Base-by-base conservation (phyloP, 2,329 filamentous ascomycete genomes). In the Penicillium verrucosum region DNA sequence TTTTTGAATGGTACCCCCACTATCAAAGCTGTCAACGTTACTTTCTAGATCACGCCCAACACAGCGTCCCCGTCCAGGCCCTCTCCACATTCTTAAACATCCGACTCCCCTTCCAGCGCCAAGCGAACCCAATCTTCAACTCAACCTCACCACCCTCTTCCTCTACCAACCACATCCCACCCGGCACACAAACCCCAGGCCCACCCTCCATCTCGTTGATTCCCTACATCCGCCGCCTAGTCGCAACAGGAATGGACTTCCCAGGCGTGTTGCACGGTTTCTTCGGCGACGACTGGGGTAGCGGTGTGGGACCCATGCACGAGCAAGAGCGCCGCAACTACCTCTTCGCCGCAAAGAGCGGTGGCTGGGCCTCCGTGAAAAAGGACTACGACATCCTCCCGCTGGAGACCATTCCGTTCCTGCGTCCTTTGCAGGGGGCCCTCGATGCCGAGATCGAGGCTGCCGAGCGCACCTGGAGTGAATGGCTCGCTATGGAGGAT, bases 401-500 rank as follows among this genome's bases (percentile, higher is more conserved):
- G 4, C 84, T 91, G 53, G 92, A 97, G 77, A 89, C 85, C 2
- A 85, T 96, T 1, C 94, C 94, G 0, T 97, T 96, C 71, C 78
- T 97, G 65, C 86, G 87, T 63, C 92, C 93, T 5, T 77, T 97
- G n/a, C 86, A 89, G 66, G 84, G 86, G 53, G 86, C 89, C 0
- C 84, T 85, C 8, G 86, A 93, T 68, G 83, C 85, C 23, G 94
- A 97, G 77, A 90, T 97, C 60, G 84, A 89, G 60, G 83, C 80
- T 14, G 92, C 92, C 0, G 93, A 97, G 76, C 82, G 84, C 60
- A 86, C 82, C 58, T 99, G 94, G 94, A 95, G 91, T 70, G 88
- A 93, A 68, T 97, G 93, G 93, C 78, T 97, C 32, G 90, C 90
- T 12, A 95, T 97, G 90, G 91, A 96, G 74, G 93, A 97, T 73